Percentiles rank a stretch among this genome's conserved stretches.
These are phyloP conservation scores for Groenewaldozyma auringiensis DNA, from an alignment of 1,139 yeast genomes.

Conservation along the genomic window DNA sequence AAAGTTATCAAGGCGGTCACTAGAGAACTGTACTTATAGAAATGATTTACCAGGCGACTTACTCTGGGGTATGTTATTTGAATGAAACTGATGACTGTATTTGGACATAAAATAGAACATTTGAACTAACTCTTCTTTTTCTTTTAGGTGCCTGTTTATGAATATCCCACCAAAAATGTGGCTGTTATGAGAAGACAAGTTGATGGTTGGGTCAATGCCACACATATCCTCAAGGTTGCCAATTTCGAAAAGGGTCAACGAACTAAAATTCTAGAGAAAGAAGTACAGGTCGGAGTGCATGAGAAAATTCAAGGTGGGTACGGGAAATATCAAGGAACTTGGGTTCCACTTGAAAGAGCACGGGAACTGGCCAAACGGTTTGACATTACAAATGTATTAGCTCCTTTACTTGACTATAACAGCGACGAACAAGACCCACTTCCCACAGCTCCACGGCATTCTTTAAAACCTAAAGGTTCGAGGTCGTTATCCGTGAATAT, in stretches of 20 bases:
- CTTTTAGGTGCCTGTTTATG: conserved; percentile 68
- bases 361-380: conserved; percentile 56
- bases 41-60: conserved; percentile 30
- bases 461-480: conserved; percentile 19
- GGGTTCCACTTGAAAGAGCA: conserved; percentile 75
- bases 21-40: too few species aligned
- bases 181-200: conserved; percentile 88
- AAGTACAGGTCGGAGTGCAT: conserved; percentile 76
- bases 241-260: conserved; percentile 80
- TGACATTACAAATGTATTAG: conserved; percentile 57
- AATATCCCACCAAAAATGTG: conserved; percentile 68
- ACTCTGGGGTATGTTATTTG: conserved; percentile 27
- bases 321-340: conserved; percentile 93
- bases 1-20: too few species aligned
- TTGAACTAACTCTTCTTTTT: neutral
- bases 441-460: conserved; percentile 27
- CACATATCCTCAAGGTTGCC: conserved; percentile 83
- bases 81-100: neutral
- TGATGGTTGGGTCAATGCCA: conserved; percentile 97
- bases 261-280: conserved; percentile 77
- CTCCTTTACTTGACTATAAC: conserved; percentile 52
- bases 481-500: conserved; percentile 20
- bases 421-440: conserved; percentile 31
- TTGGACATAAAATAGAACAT: neutral
- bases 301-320: conserved; percentile 95